Base-by-base conservation (phyloP, 345 rosid species). In the Moringa oleifera region DNA sequence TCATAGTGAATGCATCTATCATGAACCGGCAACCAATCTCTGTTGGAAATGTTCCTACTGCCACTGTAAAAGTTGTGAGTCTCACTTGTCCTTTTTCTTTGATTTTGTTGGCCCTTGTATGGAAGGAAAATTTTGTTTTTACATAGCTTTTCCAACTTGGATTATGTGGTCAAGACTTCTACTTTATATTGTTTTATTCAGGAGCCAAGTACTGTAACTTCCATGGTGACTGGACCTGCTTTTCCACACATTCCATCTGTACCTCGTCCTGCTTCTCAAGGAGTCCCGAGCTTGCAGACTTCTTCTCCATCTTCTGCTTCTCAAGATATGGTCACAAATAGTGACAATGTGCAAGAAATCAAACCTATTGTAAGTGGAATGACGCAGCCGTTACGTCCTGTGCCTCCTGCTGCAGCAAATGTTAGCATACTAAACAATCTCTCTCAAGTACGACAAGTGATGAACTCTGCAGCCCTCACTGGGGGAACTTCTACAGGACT, bases 11-110 rank as follows among this genome's bases (percentile, higher is more conserved):
- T 77, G 97, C 95, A 69, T 62, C 87, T 66, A 53, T 79, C 49
- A 64, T 78, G 73, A 90, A 67, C 70, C 83, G 87, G 58, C 91
- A 79, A 71, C 71, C 90, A 63, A 73, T 83, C 75, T 79, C 97
- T 59, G 90, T 47, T 58, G 97, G 84, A 66, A 82, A 76, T 76
- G 83, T 79, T 63, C 90, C 98, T 20, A 67, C 83, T 55, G 85
- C 96, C 61, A 88, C 87, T 64, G 91, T 90, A 67, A 93, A 93
- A 93, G 88, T 88, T 67, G 98, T 90, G 81, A 83, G 98, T 68
- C 57, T 69, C 33, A 46, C 52, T 51, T 62, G 71, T 59, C 53
- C 58, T 22, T 46, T 55, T 20, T 41, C 62, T 63, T 36, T 58
- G 25, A 0, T 59, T 31, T 59, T 57, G 46, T 58, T 61, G 20